Conservation (phyloP, 805 yeast genomes). For the Alloascoidea hylecoeti region DNA sequence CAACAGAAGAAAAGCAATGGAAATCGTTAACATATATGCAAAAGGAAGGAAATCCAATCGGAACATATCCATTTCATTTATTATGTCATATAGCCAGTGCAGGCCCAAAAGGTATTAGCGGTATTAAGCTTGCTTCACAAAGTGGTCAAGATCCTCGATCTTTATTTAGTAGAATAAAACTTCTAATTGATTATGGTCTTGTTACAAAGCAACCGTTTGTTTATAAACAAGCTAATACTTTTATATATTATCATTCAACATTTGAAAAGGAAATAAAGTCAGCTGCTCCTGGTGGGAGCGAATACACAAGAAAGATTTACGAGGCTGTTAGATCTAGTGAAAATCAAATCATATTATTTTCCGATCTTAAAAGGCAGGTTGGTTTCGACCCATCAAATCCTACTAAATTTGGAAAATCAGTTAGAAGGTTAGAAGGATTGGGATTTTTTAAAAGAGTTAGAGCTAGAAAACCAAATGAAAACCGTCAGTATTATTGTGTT, state of each 20-base stretch:
- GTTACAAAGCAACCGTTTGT: conserved; percentile 18
- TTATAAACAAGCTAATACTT: conserved; percentile 17
- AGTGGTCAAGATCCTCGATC: conserved; percentile 27
- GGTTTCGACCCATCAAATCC: conserved; percentile 13
- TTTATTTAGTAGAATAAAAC: conserved; percentile 17
- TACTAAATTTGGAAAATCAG: conserved; percentile 10
- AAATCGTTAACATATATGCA: conserved; percentile 18
- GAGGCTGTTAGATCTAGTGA: conserved; percentile 15
- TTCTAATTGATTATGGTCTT: conserved; percentile 18
- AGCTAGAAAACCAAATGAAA: conserved; percentile 17
- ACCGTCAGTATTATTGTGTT: conserved; percentile 18
- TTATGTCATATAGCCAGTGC: conserved; percentile 22
- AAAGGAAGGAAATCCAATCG: conserved; percentile 15
- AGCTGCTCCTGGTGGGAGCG: conserved; percentile 3
- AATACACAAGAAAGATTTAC: conserved; percentile 11
- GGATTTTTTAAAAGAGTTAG: conserved; percentile 17
- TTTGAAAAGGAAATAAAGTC: conserved; percentile 18
- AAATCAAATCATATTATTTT: conserved; percentile 17
- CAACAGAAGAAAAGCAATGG: conserved; percentile 20
- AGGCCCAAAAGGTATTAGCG: conserved; percentile 21
- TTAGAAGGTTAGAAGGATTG: conserved; percentile 12
- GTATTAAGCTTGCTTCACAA: conserved; percentile 17
- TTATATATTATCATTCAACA: conserved; percentile 15
- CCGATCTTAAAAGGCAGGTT: conserved; percentile 23
- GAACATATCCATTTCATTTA: conserved; percentile 21